Conservation (phyloP, 352 stramenopile species). For the Pythium scleroteichum region DNA sequence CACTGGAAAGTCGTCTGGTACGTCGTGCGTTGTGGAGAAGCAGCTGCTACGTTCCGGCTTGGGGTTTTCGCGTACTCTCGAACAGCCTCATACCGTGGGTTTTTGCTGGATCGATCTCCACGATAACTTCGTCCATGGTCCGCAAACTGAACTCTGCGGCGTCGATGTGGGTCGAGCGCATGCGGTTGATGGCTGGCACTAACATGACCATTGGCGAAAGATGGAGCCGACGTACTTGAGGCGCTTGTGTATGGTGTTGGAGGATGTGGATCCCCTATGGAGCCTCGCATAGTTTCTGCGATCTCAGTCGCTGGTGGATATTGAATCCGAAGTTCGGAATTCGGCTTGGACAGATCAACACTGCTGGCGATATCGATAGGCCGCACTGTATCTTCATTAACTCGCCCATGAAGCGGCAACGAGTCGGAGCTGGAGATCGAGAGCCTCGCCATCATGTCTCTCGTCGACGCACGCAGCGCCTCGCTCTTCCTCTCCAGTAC, state of each 20-base stretch:
- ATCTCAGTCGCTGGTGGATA: not conserved
- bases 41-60: too few relatives aligned
- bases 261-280: too few relatives aligned
- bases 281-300: not conserved
- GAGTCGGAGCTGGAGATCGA: slow-evolving; percentile 8
- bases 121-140: slow-evolving; percentile 20
- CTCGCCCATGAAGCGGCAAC: not conserved
- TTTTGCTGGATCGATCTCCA: not conserved
- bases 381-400: not conserved
- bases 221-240: too few relatives aligned
- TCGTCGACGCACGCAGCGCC: slow-evolving; percentile 14
- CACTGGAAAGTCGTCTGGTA: slow-evolving; percentile 23
- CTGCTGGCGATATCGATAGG: not conserved
- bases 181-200: not conserved
- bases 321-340: not conserved
- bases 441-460: slow-evolving; percentile 17
- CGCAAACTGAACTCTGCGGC: slow-evolving; percentile 24
- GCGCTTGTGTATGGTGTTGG: too few relatives aligned
- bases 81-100: slow-evolving; percentile 9
- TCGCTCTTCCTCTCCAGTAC: not conserved
- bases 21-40: slow-evolving; percentile 6
- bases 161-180: slow-evolving; percentile 4
- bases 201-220: too few relatives aligned
- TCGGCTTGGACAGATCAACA: not conserved
- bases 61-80: not conserved